These are phyloP conservation scores for Neospermospora avenae DNA, from an alignment of 2,329 filamentous ascomycete genomes.

Conservation along the genomic window DNA sequence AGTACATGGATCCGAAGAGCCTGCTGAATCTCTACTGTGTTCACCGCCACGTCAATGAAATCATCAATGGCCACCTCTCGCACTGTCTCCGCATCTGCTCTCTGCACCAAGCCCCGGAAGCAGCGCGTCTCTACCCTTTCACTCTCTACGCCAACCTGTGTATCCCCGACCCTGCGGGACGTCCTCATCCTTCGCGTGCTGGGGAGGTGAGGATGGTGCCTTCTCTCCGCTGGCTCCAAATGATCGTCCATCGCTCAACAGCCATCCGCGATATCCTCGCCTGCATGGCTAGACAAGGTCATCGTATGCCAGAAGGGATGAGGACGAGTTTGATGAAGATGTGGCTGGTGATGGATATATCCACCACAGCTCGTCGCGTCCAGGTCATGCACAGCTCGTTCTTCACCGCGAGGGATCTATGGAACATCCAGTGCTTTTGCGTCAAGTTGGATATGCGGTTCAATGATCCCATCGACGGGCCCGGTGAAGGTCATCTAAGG, in stretches of 20 bases:
- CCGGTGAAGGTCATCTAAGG: conserved; percentile 48
- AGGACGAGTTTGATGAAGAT: conserved; percentile 56
- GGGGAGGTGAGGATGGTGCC: conserved; percentile 52
- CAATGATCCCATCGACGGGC: conserved; percentile 57
- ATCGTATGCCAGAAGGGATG: conserved; percentile 50
- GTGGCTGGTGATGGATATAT: conserved; percentile 70
- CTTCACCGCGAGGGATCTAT: conserved; percentile 59
- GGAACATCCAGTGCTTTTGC: conserved; percentile 61
- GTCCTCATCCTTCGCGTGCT: conserved; percentile 33
- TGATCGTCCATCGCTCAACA: conserved; percentile 58
- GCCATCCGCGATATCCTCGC: conserved; percentile 61
- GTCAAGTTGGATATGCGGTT: conserved; percentile 71
- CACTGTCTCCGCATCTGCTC: conserved; percentile 57
- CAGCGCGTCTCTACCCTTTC: conserved; percentile 58
- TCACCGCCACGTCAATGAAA: not conserved
- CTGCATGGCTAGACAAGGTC: conserved; percentile 54
- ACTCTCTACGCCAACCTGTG: conserved; percentile 54
- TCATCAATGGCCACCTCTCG: conserved; percentile 55
- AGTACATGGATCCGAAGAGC: not conserved
- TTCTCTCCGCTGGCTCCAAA: conserved; percentile 62
- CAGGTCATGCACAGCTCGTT: conserved; percentile 52
- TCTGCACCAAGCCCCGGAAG: conserved; percentile 49
- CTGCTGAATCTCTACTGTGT: not conserved
- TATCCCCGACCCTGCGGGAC: conserved; percentile 56
- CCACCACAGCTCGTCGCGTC: conserved; percentile 53